Base-by-base conservation (phyloP, 352 stramenopile species). In the Globisporangium ultimum region DNA sequence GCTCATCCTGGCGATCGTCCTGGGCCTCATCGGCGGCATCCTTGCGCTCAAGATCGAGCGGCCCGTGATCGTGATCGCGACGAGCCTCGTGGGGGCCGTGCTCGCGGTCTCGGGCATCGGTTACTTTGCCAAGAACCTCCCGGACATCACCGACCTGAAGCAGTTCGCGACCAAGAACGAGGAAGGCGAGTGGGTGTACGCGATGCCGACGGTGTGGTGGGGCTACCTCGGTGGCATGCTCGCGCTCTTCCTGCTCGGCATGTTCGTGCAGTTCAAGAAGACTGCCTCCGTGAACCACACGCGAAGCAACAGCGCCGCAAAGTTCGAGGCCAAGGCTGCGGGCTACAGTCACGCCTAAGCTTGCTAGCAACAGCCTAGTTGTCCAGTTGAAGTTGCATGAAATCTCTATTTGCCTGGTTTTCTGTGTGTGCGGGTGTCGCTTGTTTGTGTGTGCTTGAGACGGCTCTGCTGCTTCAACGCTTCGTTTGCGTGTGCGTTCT, bases 121-220 rank as follows among this genome's bases (percentile, higher is more conserved):
- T 7, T 88, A 89, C 63, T 89, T 87, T 52, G 75, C 72, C 28
- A 76, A 76, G 46, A 53, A 85, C 74, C 85, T 85, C 51, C 76
- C 78, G 5, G 67, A 67, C 34, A 66, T 73, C 22, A 74, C 65
- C 12, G 61, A 70, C 50, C 70, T 85, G 28, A 73, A 80, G 60
- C 45, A 69, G 40, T 80, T 76, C 59, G 68, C 63, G 21, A 65
- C 70, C 21, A 61, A 73, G 54, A 60, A 74, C 55, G 38, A 45
- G 11, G 61, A 66, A 15, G 76, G 74, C 43, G 58, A 78, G 20
- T 83, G 69, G 55, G 55, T 70, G 38, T 84, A 84, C 71, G 36
- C 72, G 55, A 59, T 88, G 34, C 78, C 78, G n/a, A 61, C 63
- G 46, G 72, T 63, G 18, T 89, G 79, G 79, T 87, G 75, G 72